Evolutionary conservation across 345 rosid species (phyloP).

Genomic region (Sonneratia alba): DNA sequence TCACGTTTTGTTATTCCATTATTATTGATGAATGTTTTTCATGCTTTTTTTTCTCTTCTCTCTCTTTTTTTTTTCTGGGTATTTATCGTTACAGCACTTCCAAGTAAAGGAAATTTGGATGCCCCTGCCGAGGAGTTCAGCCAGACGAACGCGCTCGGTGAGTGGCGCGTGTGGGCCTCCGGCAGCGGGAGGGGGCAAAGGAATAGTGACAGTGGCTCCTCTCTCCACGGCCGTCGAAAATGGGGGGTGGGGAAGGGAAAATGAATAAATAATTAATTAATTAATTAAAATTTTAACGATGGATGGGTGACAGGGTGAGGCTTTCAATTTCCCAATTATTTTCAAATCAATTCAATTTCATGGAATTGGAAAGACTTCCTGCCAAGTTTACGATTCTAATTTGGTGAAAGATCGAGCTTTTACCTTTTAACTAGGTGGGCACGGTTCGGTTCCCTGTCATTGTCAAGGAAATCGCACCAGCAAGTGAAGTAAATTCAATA

Average conservation of each 20-base stretch:
- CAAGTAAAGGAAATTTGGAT: background rate
- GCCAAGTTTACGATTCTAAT: background rate
- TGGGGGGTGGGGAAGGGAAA: background rate
- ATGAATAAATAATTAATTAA: no score
- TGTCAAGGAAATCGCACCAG: no score
- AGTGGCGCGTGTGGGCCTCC: background rate
- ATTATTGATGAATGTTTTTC: no score
- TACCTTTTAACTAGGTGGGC: no score
- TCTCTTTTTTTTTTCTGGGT: background rate
- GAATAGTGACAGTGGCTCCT: background rate
- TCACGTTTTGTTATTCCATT: no score
- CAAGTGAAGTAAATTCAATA: no score
- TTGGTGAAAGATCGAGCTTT: conserved; percentile 1
- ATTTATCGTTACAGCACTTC: background rate
- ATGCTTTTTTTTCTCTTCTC: no score
- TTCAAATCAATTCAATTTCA: background rate
- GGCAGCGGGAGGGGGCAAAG: background rate
- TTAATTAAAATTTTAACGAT: background rate
- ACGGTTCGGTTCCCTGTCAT: no score
- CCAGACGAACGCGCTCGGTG: background rate
- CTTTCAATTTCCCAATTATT: background rate
- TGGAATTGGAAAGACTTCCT: background rate
- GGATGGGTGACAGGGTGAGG: background rate
- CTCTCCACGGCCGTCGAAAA: background rate
- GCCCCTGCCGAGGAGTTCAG: background rate